Evolutionary conservation across 768 basidiomycete genomes (phyloP).

Genomic region (Lentinula boryana): DNA sequence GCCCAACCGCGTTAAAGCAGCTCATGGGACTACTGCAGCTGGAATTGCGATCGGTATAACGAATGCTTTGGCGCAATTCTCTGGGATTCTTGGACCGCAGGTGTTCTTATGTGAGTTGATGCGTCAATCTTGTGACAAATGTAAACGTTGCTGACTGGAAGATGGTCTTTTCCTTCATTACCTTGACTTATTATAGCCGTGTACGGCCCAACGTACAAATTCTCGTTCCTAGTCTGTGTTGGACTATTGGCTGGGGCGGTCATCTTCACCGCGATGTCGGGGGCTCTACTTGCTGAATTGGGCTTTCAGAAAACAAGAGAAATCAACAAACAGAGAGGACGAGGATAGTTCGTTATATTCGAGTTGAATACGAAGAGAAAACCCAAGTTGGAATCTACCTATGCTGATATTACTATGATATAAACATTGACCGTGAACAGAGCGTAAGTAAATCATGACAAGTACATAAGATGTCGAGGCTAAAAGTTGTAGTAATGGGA

Average conservation of each 20-base stretch:
- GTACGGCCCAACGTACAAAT: conserved; percentile 6
- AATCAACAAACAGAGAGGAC: not conserved
- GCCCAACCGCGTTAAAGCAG: conserved; percentile 16
- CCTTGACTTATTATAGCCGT: not conserved
- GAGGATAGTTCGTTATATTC: not conserved
- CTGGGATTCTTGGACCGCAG: conserved; percentile 17
- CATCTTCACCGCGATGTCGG: conserved; percentile 3
- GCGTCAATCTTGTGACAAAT: no score
- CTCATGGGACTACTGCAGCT: conserved; percentile 15
- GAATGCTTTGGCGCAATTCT: conserved; percentile 15
- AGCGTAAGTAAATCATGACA: not conserved
- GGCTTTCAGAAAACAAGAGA: not conserved
- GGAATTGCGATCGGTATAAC: conserved; percentile 16
- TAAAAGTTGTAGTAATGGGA: not conserved
- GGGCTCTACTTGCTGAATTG: not conserved
- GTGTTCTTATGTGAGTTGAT: conserved; percentile 10
- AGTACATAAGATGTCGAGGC: not conserved
- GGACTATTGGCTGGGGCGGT: conserved; percentile 11
- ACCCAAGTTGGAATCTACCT: no score
- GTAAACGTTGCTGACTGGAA: no score
- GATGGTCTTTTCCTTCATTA: not conserved
- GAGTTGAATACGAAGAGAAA: not conserved
- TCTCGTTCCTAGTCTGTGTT: conserved; percentile 15
- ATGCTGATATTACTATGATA: no score
- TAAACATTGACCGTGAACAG: not conserved